phyloP scores from a whole-genome alignment of 208 protist species.

The Leishmania braziliensis region DNA sequence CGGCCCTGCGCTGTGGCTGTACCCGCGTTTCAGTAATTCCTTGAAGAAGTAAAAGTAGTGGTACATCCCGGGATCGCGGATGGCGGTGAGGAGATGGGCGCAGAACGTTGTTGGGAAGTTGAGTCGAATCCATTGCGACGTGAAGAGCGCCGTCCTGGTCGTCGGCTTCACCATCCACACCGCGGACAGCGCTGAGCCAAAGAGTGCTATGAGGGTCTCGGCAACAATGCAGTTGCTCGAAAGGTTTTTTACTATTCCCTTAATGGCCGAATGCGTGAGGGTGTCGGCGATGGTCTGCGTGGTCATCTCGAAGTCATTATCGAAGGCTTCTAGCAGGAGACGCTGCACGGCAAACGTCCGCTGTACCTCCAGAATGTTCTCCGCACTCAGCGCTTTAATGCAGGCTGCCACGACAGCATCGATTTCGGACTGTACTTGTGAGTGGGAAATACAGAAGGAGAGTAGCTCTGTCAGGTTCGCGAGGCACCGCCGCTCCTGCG shows the following conservation, averaged over 20 bases:
- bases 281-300: conserved; percentile 48
- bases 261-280: conserved; percentile 26
- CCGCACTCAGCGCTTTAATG: conserved; percentile 13
- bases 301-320: conserved; percentile 47
- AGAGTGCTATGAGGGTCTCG: conserved; percentile 68
- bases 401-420: conserved; percentile 21
- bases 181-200: conserved; percentile 53
- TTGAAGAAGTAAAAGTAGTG: conserved; percentile 76
- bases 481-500: conserved; percentile 18
- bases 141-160: conserved; percentile 50
- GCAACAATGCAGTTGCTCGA: conserved; percentile 51
- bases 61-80: conserved; percentile 38
- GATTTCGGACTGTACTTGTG: conserved; percentile 14
- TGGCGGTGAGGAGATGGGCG: conserved; percentile 34
- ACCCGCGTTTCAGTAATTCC: conserved; percentile 70
- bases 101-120: conserved; percentile 40
- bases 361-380: conserved; percentile 25
- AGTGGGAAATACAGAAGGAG: conserved; percentile 35
- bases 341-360: conserved; percentile 53
- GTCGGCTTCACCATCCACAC: conserved; percentile 47
- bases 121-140: conserved; percentile 48
- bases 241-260: conserved; percentile 50
- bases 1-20: conserved; percentile 69
- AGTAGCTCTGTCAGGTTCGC: conserved; percentile 35
- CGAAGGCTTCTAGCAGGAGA: conserved; percentile 66